Conservation (phyloP, 108 stramenopile genomes). For the Conticribra weissflogii region DNA sequence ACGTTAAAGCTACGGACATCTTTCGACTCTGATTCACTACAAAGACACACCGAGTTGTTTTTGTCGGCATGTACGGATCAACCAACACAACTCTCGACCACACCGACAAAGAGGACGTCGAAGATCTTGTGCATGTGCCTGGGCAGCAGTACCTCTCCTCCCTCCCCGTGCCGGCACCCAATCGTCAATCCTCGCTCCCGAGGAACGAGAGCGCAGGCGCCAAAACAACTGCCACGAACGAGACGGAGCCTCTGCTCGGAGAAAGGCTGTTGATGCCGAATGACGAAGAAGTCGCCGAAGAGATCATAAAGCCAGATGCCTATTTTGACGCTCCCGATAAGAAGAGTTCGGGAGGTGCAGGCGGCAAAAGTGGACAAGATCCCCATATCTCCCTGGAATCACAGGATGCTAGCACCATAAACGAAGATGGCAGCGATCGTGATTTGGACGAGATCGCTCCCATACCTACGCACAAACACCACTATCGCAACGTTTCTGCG, state of each 20-base stretch:
- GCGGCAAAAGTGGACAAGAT: conserved; percentile 2
- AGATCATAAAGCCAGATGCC: background rate
- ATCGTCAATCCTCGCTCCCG: conserved; percentile 6
- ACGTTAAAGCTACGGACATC: no score
- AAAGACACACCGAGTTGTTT: background rate
- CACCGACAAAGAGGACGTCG: background rate
- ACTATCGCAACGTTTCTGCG: background rate
- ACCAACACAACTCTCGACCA: background rate
- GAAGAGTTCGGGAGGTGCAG: background rate
- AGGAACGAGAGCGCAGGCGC: conserved; percentile 18
- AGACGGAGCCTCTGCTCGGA: conserved; percentile 31
- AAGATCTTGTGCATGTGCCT: background rate
- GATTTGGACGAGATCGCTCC: background rate
- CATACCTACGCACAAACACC: background rate
- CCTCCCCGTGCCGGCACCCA: background rate
- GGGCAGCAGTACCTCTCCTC: background rate
- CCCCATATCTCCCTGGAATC: background rate
- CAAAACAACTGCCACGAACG: conserved; percentile 14
- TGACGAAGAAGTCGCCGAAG: conserved; percentile 10
- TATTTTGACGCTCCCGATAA: background rate
- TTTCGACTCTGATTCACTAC: no score
- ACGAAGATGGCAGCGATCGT: conserved; percentile 17
- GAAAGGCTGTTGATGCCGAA: conserved; percentile 13
- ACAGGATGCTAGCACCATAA: conserved; percentile 21
- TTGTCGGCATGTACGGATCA: background rate